Evolutionary conservation across 495 filamentous ascomycete species (phyloP), one percentile per base, ranked within the genome.

Genomic region (Xylaria scruposa): DNA sequence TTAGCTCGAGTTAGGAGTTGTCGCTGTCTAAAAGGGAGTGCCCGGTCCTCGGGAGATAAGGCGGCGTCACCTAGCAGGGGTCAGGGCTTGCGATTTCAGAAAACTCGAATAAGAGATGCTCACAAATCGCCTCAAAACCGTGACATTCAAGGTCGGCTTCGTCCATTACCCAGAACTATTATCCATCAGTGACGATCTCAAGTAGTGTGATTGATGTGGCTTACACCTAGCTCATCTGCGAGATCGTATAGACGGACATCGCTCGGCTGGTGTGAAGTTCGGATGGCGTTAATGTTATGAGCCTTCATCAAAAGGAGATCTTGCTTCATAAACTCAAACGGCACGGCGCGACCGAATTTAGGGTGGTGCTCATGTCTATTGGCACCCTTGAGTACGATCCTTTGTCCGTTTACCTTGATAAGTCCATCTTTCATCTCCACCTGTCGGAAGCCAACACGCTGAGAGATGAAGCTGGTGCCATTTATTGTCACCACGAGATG

Each of bases 101-200:
- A 67, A 26, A 40, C 46, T 79, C 71, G 63, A 3, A 33, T 7
- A 13, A 0, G 24, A 15, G 13, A 60, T 80, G 68, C 68, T 67
- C 24, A 77, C 77, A 77, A n/a, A 79, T 79, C 4, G 75, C 72
- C 42, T 89, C 87, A 63, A 92, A 91, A 3, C 91, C 90, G 60
- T 92, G 91, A 71, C 90, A 92, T 77, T 92, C 91, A 0, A 92
- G 84, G 74, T 93, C 91, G 0, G 89, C 88, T 76, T 93, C 91
- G 66, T 92, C 91, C 71, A 93, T 90, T 17, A 93, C 85, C 83
- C 87, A 93, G 40, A 93, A 79, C 77, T 78, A 47, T 33, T 49
- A 49, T 21, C 74, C n/a, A 17, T 47, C 8, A 64, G 60, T 29
- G 21, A 8, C 4, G 24, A 61, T n/a, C 12, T 42, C 5, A 3